phyloP scores from a whole-genome alignment of 2,329 filamentous ascomycete genomes.

The Dryadomyces quercivorus region DNA sequence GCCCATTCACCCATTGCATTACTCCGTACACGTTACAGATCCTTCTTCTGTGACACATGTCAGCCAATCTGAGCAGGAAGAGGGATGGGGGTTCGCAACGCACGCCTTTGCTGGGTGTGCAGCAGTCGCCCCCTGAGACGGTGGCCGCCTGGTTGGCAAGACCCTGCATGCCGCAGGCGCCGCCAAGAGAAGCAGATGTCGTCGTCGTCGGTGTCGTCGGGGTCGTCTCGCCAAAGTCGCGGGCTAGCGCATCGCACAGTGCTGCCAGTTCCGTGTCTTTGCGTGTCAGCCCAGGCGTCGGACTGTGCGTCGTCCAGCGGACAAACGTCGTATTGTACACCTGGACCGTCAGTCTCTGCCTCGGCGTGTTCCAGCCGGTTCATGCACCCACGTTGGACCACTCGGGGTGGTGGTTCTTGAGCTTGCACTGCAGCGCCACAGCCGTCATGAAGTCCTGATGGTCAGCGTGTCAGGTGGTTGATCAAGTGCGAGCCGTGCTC shows the following conservation, averaged over 20 bases:
- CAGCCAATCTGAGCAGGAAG: not conserved
- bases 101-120: conserved; percentile 27
- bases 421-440: conserved; percentile 54
- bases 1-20: too few relatives aligned
- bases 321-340: conserved; percentile 60
- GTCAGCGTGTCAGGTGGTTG: too few relatives aligned
- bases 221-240: conserved; percentile 45
- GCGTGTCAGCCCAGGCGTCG: conserved; percentile 44
- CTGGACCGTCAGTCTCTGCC: conserved; percentile 35
- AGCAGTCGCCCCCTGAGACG: conserved; percentile 41
- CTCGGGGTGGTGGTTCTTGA: conserved; percentile 60
- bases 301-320: conserved; percentile 62
- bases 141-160: conserved; percentile 33
- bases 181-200: not conserved
- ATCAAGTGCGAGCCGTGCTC: too few relatives aligned
- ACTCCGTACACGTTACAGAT: too few relatives aligned
- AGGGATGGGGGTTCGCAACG: not conserved
- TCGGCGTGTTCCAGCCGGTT: too few relatives aligned
- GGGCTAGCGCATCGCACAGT: conserved; percentile 48
- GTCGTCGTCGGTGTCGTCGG: too few relatives aligned
- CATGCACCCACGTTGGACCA: conserved; percentile 63
- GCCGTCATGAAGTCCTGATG: conserved; percentile 62
- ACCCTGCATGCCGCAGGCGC: conserved; percentile 23
- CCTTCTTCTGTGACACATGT: not conserved
- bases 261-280: conserved; percentile 51